Conservation (phyloP, 2,329 filamentous ascomycete species). For the Gliomastix tumulicola region DNA sequence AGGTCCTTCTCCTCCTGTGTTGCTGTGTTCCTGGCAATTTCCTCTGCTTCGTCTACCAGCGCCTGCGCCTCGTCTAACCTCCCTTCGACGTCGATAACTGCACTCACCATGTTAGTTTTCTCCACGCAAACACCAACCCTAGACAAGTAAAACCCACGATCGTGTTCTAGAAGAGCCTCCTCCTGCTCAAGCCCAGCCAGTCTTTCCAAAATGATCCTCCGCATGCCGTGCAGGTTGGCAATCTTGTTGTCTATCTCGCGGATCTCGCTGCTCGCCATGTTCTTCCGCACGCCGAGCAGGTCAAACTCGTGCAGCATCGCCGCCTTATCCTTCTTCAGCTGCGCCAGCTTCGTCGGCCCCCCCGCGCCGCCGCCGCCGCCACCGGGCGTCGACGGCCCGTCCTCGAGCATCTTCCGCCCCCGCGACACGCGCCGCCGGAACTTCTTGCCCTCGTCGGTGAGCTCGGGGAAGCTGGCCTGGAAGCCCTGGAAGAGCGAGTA, state of each 20-base stretch:
- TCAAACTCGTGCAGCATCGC: constrained; percentile 79
- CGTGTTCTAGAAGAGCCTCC: constrained; percentile 82
- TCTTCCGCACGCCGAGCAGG: constrained; percentile 87
- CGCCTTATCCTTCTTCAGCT: constrained; percentile 74
- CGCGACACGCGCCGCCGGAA: constrained; percentile 65
- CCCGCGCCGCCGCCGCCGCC: too few relatives aligned
- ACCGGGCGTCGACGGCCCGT: constrained; percentile 37
- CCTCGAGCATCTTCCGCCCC: constrained; percentile 69
- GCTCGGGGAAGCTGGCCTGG: constrained; percentile 74
- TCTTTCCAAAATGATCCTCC: constrained; percentile 82
- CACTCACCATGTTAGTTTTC: neutral
- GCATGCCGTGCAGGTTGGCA: constrained; percentile 85
- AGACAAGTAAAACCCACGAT: constrained; percentile 48
- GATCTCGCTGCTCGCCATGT: constrained; percentile 96
- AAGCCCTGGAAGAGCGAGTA: constrained; percentile 98
- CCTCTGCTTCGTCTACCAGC: constrained; percentile 51
- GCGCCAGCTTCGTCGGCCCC: constrained; percentile 60
- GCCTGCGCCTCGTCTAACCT: constrained; percentile 56
- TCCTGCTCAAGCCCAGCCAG: constrained; percentile 84
- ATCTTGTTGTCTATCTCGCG: constrained; percentile 96
- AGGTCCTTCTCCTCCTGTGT: constrained; percentile 47
- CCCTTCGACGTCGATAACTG: constrained; percentile 56
- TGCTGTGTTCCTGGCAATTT: constrained; percentile 43
- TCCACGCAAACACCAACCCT: neutral
- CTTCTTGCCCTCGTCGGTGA: constrained; percentile 63